Base-by-base conservation (phyloP, 139 green algal species). In the Coccomyxa sp. region DNA sequence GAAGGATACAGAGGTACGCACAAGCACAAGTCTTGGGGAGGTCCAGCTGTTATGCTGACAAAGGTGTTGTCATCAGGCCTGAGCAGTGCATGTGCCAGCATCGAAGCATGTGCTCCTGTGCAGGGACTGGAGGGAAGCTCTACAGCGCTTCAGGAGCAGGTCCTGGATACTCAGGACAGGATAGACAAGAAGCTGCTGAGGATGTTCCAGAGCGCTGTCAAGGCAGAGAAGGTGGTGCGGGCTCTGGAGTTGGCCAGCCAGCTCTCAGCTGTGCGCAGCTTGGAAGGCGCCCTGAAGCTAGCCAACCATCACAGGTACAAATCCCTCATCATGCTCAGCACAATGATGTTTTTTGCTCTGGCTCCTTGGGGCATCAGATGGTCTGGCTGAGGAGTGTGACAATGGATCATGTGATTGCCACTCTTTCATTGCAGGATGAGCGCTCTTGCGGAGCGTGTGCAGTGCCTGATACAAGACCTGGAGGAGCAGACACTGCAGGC, bases 221-320 rank as follows among this genome's bases (percentile, higher is more conserved):
- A 87, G 50, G 75, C 40, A 5, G 76, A 89, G 68, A 83, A 79
- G 22, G 72, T 86, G 54, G 72, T 54, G 6, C 82, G 83, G 39
- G 88, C 85, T 12, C 75, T 92, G 80, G 84, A 94, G 82, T 44
- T 89, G 50, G 91, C 86, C 10, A 55, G 39, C n/a, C 55, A 76
- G 39, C 82, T 95, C 68, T 82, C 86, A 31, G 76, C 78, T 37
- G 80, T 75, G 50, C 79, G 41, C 0, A 22, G 77, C 73, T 29
- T 91, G 37, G 75, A 88, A 55, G 88, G 88, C 6, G 88, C 88
- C 1, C 70, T 91, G 7, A 92, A 89, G 81, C 82, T 95, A 55
- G 86, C 89, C 44, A 88, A 84, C 70, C 82, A 90, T 72, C 69
- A 83, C 73, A 72, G 80, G 75, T 84, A 64, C 27, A 64, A 5